Evolutionary conservation across 164 flowering plant species (phyloP).

Genomic region (Cinnamomum micranthum): DNA sequence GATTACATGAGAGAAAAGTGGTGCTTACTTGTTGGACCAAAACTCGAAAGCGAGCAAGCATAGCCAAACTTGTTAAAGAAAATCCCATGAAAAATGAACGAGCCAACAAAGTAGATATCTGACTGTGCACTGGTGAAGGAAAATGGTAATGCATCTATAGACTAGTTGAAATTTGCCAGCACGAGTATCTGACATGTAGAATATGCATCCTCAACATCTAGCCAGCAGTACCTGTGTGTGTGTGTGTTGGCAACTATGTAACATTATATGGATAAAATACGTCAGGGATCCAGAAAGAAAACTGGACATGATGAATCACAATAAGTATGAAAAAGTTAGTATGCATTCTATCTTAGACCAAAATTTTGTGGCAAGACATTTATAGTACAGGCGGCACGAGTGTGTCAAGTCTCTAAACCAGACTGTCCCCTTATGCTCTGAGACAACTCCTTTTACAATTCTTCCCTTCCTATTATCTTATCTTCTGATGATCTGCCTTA

Average conservation of each 20-base stretch:
- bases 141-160: slow-evolving; percentile 3
- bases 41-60: slow-evolving; percentile 82
- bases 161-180: not conserved
- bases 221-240: not conserved
- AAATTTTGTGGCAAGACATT: no score
- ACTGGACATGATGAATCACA: no score
- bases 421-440: no score
- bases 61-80: slow-evolving; percentile 56
- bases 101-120: slow-evolving; percentile 77
- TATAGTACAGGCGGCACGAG: no score
- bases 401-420: no score
- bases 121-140: slow-evolving; percentile 49
- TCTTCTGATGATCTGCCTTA: no score
- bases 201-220: not conserved
- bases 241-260: not conserved
- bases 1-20: not conserved
- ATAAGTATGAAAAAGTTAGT: no score
- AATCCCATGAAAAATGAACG: slow-evolving; percentile 84
- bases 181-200: not conserved
- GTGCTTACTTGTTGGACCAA: slow-evolving; percentile 83
- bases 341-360: no score
- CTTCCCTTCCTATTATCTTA: no score
- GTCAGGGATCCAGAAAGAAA: not conserved
- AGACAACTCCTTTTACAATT: no score
- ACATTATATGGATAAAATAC: not conserved